Evolutionary conservation across 441 rosid genomes (phyloP).

Genomic region (Pelargonium cotyledonis): DNA sequence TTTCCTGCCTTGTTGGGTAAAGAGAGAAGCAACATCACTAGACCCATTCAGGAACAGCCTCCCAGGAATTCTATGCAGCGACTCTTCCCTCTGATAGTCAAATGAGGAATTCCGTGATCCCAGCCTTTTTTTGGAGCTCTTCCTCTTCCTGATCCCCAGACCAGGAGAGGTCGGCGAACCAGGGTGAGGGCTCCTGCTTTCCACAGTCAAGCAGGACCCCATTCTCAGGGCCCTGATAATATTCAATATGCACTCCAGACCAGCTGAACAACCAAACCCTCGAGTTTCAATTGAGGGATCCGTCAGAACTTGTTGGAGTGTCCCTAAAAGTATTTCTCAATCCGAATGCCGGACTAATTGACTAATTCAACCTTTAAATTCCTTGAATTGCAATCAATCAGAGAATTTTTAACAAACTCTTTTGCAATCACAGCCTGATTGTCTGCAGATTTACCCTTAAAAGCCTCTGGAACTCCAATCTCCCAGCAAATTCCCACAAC

Average conservation of each 20-base stretch:
- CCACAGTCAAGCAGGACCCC: constrained; percentile 99
- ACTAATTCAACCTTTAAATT: constrained; percentile 10
- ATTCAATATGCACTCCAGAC: constrained; percentile 90
- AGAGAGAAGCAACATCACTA: constrained; percentile 67
- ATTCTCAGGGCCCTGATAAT: constrained; percentile 98
- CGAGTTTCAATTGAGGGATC: constrained; percentile 54
- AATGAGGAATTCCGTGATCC: constrained; percentile 63
- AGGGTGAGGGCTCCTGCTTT: constrained; percentile 78
- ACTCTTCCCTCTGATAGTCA: constrained; percentile 61
- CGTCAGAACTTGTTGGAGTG: constrained; percentile 33
- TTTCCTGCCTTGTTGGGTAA: constrained; percentile 90
- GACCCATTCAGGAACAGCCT: constrained; percentile 81
- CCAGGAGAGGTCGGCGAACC: constrained; percentile 78
- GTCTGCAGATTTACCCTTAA: not conserved
- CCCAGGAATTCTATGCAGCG: constrained; percentile 68
- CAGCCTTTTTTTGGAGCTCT: constrained; percentile 50
- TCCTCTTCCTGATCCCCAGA: constrained; percentile 59
- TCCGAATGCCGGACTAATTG: constrained; percentile 17
- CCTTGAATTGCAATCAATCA: constrained; percentile 15
- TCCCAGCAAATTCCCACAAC: constrained; percentile 1
- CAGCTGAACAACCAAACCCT: constrained; percentile 56
- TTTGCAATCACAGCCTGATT: constrained; percentile 8
- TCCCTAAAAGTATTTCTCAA: constrained; percentile 9
- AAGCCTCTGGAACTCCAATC: constrained; percentile 11
- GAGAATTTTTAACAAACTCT: constrained; percentile 2